Conservation (phyloP, 495 filamentous ascomycete species). For the Chaetomium fimeti region DNA sequence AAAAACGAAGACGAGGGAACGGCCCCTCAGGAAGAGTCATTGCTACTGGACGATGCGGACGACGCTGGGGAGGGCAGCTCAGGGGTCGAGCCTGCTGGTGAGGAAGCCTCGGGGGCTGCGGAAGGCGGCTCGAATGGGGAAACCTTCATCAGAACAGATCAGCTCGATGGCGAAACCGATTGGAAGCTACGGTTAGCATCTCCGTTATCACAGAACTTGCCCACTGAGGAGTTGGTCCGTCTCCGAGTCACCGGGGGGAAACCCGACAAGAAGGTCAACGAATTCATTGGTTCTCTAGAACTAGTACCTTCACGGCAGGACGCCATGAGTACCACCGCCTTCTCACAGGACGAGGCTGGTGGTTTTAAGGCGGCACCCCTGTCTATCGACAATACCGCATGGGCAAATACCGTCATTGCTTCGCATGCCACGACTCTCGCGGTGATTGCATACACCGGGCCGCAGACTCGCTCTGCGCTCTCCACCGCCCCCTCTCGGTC, state of each 20-base stretch:
- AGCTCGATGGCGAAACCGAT: slow-evolving; percentile 97
- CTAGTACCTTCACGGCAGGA: slow-evolving; percentile 48
- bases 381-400: slow-evolving; percentile 95
- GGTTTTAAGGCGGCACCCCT: slow-evolving; percentile 64
- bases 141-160: slow-evolving; percentile 95
- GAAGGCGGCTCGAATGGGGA: slow-evolving; percentile 61
- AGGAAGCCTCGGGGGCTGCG: slow-evolving; percentile 18
- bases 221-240: slow-evolving; percentile 64
- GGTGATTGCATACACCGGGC: slow-evolving; percentile 89
- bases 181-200: slow-evolving; percentile 95
- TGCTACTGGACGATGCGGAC: slow-evolving; percentile 45
- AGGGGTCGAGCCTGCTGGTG: not conserved
- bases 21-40: slow-evolving; percentile 32
- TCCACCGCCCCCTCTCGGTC: slow-evolving; percentile 89
- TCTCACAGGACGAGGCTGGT: slow-evolving; percentile 30
- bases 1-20: slow-evolving; percentile 31
- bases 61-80: slow-evolving; percentile 32
- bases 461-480: slow-evolving; percentile 89
- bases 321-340: slow-evolving; percentile 30
- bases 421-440: slow-evolving; percentile 85
- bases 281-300: slow-evolving; percentile 85
- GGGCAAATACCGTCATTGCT: slow-evolving; percentile 96
- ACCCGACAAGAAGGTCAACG: slow-evolving; percentile 88
- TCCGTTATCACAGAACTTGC: slow-evolving; percentile 71
- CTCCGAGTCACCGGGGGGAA: slow-evolving; percentile 79